phyloP scores from a whole-genome alignment of 1,139 yeast species.

The Zygosaccharomyces pseudobailii region DNA sequence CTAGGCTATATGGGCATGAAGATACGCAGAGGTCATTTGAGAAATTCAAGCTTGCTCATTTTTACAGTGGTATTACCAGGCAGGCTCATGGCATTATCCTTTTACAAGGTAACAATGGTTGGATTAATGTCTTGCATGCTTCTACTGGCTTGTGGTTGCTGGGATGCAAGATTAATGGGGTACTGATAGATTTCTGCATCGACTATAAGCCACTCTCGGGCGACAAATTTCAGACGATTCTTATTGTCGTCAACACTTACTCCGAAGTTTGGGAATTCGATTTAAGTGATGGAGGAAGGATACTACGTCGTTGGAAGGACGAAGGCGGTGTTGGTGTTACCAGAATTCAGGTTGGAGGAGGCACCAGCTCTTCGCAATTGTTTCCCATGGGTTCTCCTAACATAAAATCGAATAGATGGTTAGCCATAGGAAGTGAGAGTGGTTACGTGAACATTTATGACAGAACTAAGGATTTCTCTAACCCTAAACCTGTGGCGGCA shows the following conservation, averaged over 20 bases:
- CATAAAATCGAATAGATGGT: conserved; percentile 58
- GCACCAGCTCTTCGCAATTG: conserved; percentile 29
- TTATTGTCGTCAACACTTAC: conserved; percentile 64
- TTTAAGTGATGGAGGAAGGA: conserved; percentile 42
- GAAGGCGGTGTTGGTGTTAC: conserved; percentile 85
- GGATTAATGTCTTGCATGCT: conserved; percentile 79
- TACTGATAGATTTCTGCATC: conserved; percentile 71
- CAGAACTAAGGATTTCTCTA: conserved; percentile 26
- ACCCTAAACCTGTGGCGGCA: conserved; percentile 48
- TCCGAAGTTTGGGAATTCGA: conserved; percentile 93
- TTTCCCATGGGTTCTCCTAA: conserved; percentile 21
- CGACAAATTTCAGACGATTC: conserved; percentile 32
- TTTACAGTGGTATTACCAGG: conserved; percentile 19
- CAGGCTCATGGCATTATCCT: conserved; percentile 69
- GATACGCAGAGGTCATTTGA: conserved; percentile 83
- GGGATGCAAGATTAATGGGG: conserved; percentile 87
- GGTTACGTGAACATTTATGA: conserved; percentile 92
- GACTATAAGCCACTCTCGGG: conserved; percentile 37
- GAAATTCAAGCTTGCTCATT: conserved; percentile 60
- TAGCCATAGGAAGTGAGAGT: conserved; percentile 82
- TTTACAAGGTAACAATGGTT: conserved; percentile 79
- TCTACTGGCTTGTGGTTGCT: conserved; percentile 77
- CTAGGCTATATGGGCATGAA: conserved; percentile 90
- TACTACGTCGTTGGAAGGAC: conserved; percentile 75
- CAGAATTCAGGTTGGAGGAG: conserved; percentile 73